Evolutionary conservation across 371 early-diverging fungal genomes (phyloP), one percentile per base, ranked within the genome.

Genomic region (Mortierella sp.): DNA sequence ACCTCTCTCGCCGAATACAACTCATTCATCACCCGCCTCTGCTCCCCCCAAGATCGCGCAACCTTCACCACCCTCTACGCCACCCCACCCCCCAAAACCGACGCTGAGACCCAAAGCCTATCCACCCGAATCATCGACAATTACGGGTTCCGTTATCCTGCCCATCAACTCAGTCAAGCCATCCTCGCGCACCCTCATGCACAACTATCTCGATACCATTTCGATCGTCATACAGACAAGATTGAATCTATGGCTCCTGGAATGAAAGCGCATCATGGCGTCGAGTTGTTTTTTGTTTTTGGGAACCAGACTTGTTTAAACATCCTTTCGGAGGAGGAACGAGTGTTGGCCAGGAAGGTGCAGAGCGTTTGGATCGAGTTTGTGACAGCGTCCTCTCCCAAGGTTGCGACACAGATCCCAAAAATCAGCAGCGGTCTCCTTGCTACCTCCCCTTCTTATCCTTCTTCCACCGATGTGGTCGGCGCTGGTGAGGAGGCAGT

Each of bases 291-390:
- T 45, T 74, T 58, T 26, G n/a, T 38, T 3, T 74, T 74, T 26
- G 74, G 74, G 16, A 74, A 55, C 58, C 28, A 26, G 28, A 44
- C 47, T 14, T 31, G 58, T 24, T 3, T 45, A 19, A 11, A 54
- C 34, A 19, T 50, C 1, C 24, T 76, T 45, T n/a, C 34, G 6
- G 58, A 34, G 26, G 34, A 50, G 4, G 73, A 78, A 8, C 47
- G 7, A 16, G 31, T 0, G 4, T 54, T 73, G 16, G 21, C 9
- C 13, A 65, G 28, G 45, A 31, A 63, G 28, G 63, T 78, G 10
- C 73, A 78, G 8, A 28, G 13, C 9, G 73, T 78, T 38, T 78
- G 73, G 78, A 73, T 78, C 52, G 78, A 78, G 65, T 58, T 78
- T 60, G 65, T 52, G 14, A 73, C 78, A 13, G 73, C 78, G 0